These are phyloP conservation scores for Flueggea neowawraea DNA, from an alignment of 441 rosid species.

Conservation along the genomic window DNA sequence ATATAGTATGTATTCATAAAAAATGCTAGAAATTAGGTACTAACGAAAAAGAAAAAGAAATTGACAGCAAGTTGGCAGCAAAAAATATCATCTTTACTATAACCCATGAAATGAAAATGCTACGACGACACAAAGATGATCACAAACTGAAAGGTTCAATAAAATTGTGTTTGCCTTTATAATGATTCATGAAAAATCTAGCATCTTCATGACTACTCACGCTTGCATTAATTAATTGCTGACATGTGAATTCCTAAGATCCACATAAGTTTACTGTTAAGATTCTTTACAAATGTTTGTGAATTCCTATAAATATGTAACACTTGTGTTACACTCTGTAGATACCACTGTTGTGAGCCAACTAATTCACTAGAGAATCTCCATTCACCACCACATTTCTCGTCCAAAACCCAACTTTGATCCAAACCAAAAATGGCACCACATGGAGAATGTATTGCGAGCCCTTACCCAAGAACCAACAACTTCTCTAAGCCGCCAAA, in stretches of 20 bases:
- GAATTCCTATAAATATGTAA: conserved; percentile 29
- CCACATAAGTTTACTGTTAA: conserved; percentile 25
- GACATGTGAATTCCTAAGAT: conserved; percentile 33
- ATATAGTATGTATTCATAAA: no score
- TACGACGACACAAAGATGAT: not conserved
- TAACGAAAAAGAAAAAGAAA: no score
- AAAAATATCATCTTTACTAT: no score
- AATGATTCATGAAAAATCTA: conserved; percentile 29
- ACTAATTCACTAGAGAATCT: no score
- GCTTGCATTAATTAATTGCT: conserved; percentile 13
- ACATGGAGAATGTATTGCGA: conserved; percentile 48
- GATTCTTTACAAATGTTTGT: conserved; percentile 8
- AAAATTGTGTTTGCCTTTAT: conserved; percentile 4
- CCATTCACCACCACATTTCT: no score
- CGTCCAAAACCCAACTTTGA: no score
- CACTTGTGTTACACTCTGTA: no score
- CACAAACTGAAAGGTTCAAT: conserved; percentile 13
- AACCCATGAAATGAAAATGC: no score
- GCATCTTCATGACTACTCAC: conserved; percentile 35
- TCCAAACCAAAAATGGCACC: conserved; percentile 52
- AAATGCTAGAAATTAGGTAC: no score
- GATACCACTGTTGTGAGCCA: conserved; percentile 4
- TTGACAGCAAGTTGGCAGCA: no score
- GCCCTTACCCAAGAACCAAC: conserved; percentile 22
- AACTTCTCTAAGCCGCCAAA: conserved; percentile 54